Evolutionary conservation across 169 alveolate species (phyloP).

Genomic region (Eimeria necatrix): DNA sequence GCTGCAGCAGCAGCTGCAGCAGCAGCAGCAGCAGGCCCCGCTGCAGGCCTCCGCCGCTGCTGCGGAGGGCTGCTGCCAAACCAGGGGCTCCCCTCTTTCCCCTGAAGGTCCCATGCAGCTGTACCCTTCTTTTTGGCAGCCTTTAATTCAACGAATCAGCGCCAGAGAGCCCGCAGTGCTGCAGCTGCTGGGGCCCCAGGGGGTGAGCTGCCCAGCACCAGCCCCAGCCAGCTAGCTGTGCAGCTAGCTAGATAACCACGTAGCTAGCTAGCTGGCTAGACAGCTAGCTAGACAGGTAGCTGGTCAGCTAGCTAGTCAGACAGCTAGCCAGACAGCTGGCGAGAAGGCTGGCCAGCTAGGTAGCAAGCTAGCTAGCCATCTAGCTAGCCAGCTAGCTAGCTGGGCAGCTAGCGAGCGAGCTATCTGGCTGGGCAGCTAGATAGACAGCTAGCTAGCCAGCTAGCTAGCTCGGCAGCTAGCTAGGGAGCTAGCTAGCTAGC

Average conservation of each 20-base stretch:
- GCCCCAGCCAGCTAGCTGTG: neutral
- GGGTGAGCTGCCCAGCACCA: slow-evolving; percentile 13
- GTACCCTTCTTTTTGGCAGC: slow-evolving; percentile 62
- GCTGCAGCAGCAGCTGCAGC: slow-evolving; percentile 62
- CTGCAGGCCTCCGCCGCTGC: slow-evolving; percentile 1
- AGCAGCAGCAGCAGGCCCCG: slow-evolving; percentile 53
- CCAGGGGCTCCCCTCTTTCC: neutral
- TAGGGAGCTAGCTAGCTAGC: slow-evolving; percentile 1
- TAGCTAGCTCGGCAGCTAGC: neutral
- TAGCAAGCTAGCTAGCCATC: neutral
- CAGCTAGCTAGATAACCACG: neutral
- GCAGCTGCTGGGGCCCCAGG: slow-evolving; percentile 67
- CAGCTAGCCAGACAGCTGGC: too few species aligned
- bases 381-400: neutral
- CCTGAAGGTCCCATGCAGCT: neutral
- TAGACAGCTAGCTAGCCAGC: neutral
- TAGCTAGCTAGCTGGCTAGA: neutral
- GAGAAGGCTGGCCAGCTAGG: neutral
- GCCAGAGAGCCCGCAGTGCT: slow-evolving; percentile 61
- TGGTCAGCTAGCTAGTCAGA: neutral
- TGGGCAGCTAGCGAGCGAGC: neutral
- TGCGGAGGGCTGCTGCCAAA: neutral
- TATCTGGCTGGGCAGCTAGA: neutral
- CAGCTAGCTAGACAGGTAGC: neutral
- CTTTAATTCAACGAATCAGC: slow-evolving; percentile 13